These are phyloP conservation scores for Raphanus sativus DNA, from an alignment of 345 rosid species.

Conservation along the genomic window DNA sequence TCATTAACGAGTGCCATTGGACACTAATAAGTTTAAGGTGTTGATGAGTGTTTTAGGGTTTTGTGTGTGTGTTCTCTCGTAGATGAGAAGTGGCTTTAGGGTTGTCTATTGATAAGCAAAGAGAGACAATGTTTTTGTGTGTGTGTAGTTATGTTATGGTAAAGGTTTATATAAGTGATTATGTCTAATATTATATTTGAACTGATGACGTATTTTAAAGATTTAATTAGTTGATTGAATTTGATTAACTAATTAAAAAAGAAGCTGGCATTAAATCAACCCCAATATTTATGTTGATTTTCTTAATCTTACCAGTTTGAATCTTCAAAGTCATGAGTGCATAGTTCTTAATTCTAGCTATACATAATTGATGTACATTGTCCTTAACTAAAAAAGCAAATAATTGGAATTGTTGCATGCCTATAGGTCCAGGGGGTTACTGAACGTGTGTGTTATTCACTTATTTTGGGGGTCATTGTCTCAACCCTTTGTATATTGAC, in stretches of 20 bases:
- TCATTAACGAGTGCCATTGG: slow-evolving; percentile 55
- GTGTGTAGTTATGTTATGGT: slow-evolving; percentile 32
- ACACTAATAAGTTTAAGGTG: slow-evolving; percentile 17
- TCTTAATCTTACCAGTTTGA: slow-evolving; percentile 5
- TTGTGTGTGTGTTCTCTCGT: slow-evolving; percentile 7
- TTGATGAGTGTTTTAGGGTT: neutral
- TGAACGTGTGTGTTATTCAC: neutral
- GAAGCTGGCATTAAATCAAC: slow-evolving; percentile 34
- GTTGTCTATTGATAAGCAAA: slow-evolving; percentile 30
- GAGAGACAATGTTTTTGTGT: slow-evolving; percentile 33
- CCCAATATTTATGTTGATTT: slow-evolving; percentile 11
- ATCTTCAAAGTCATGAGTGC: slow-evolving; percentile 26
- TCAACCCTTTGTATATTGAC: slow-evolving; percentile 6
- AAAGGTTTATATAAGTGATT: slow-evolving; percentile 41
- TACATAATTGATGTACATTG: neutral
- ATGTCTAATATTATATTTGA: slow-evolving; percentile 27
- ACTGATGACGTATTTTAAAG: slow-evolving; percentile 28
- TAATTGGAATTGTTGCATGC: slow-evolving; percentile 10
- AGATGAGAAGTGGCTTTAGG: slow-evolving; percentile 23
- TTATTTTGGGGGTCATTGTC: neutral
- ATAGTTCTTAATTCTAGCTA: slow-evolving; percentile 17
- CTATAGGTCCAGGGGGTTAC: neutral
- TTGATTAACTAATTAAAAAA: slow-evolving; percentile 23
- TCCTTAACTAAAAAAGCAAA: neutral
- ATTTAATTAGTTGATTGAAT: neutral